phyloP scores from a whole-genome alignment of 176 grass and related monocot species.

The Avena atlantica region DNA sequence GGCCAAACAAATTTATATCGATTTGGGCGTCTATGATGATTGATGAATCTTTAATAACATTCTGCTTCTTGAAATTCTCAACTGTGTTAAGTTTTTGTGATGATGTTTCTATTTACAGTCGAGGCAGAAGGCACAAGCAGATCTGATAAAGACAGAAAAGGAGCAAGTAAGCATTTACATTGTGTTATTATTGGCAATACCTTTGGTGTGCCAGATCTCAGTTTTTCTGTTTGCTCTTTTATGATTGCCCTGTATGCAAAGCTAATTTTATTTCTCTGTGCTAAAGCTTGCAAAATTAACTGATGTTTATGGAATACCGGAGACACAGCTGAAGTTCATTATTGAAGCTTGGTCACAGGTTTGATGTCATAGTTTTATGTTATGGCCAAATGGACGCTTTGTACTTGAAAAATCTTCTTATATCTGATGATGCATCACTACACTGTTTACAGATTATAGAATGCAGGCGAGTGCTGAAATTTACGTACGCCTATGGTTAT shows the following conservation, averaged over 20 bases:
- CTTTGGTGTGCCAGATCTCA: slow-evolving; percentile 3
- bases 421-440: slow-evolving; percentile 25
- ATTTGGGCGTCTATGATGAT: not conserved
- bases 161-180: slow-evolving; percentile 62
- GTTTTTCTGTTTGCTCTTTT: slow-evolving; percentile 12
- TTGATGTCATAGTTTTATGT: not conserved
- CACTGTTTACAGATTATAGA: slow-evolving; percentile 75
- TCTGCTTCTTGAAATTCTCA: slow-evolving; percentile 33
- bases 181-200: not conserved
- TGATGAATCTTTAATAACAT: not conserved
- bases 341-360: slow-evolving; percentile 98
- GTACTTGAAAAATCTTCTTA: slow-evolving; percentile 20
- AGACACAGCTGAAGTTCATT: slow-evolving; percentile 91
- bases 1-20: not conserved
- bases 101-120: slow-evolving; percentile 67
- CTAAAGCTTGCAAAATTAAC: slow-evolving; percentile 79
- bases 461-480: slow-evolving; percentile 91
- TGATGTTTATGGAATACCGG: slow-evolving; percentile 72
- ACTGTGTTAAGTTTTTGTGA: slow-evolving; percentile 27
- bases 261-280: slow-evolving; percentile 32
- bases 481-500: slow-evolving; percentile 95
- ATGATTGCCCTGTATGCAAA: slow-evolving; percentile 16
- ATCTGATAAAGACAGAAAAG: slow-evolving; percentile 75
- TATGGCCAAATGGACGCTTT: slow-evolving; percentile 17
- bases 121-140: slow-evolving; percentile 82